These are phyloP conservation scores for Dothideomycetes sp. DNA, from an alignment of 2,329 filamentous ascomycete species.

Conservation along the genomic window DNA sequence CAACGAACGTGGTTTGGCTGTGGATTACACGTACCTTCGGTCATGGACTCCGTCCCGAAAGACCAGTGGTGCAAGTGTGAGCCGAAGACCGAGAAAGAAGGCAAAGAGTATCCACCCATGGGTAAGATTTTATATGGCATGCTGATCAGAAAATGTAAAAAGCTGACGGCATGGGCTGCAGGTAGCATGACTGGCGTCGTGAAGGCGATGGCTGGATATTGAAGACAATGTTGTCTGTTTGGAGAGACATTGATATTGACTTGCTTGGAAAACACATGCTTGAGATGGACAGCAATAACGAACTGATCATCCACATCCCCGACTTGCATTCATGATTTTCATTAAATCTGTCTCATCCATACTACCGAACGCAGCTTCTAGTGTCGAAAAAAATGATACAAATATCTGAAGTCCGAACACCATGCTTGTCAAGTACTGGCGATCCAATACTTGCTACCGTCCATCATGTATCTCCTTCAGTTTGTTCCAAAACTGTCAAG, in stretches of 20 bases:
- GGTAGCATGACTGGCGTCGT: conserved; percentile 23
- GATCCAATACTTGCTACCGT: too few species aligned
- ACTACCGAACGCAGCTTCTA: too few species aligned
- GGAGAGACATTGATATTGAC: neutral
- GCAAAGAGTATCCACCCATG: conserved; percentile 14
- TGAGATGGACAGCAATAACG: too few species aligned
- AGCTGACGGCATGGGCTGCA: conserved; percentile 15
- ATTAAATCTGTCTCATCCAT: too few species aligned
- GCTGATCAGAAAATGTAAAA: neutral
- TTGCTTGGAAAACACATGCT: too few species aligned
- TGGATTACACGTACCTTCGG: conserved; percentile 27
- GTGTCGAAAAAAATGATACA: too few species aligned
- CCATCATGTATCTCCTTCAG: too few species aligned
- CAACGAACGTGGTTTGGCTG: conserved; percentile 29
- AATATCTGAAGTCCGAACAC: too few species aligned
- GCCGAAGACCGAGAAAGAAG: conserved; percentile 50
- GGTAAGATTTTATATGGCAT: conserved; percentile 11
- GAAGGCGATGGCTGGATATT: conserved; percentile 24
- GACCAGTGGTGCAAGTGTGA: conserved; percentile 56
- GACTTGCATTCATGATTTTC: too few species aligned
- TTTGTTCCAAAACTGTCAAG: too few species aligned
- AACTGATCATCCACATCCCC: too few species aligned
- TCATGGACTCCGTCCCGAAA: conserved; percentile 52
- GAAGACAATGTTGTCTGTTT: neutral
- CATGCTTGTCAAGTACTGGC: too few species aligned